These are phyloP conservation scores for Pulveroboletus sp. DNA, from an alignment of 768 basidiomycete species.

Conservation along the genomic window DNA sequence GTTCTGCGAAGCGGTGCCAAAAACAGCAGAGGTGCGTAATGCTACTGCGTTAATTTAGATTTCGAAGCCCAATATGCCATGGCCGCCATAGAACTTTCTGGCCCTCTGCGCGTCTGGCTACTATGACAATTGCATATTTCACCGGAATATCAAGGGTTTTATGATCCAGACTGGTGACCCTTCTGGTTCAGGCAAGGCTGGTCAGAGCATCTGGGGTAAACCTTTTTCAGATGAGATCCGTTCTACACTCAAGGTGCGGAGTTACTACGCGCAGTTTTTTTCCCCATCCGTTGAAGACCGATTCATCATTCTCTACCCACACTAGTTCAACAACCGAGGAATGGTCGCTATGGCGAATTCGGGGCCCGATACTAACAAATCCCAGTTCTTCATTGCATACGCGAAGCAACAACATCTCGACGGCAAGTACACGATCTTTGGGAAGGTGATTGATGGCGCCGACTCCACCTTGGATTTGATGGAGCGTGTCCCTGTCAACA, in stretches of 20 bases:
- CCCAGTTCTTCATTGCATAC: constrained; percentile 87
- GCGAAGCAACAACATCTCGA: constrained; percentile 92
- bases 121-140: constrained; percentile 83
- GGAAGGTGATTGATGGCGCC: constrained; percentile 97
- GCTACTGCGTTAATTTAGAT: too few relatives aligned
- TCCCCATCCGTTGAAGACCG: background rate
- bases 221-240: constrained; percentile 91
- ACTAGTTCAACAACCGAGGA: constrained; percentile 90
- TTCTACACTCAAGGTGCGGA: constrained; percentile 82
- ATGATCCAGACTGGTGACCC: constrained; percentile 96
- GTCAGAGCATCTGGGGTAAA: constrained; percentile 94
- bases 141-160: constrained; percentile 93
- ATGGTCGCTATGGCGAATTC: constrained; percentile 98
- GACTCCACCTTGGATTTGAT: constrained; percentile 92
- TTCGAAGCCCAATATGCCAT: too few relatives aligned
- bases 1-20: constrained; percentile 96
- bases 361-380: constrained; percentile 91
- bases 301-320: background rate
- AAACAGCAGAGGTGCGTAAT: constrained; percentile 79
- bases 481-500: constrained; percentile 86
- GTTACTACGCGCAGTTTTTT: background rate
- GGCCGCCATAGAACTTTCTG: constrained; percentile 77
- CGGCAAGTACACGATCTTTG: constrained; percentile 91
- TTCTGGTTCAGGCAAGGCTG: constrained; percentile 87
- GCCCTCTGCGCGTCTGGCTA: constrained; percentile 88